Base-by-base conservation (phyloP, 768 basidiomycete genomes). In the Neoboletus brunneissimus region DNA sequence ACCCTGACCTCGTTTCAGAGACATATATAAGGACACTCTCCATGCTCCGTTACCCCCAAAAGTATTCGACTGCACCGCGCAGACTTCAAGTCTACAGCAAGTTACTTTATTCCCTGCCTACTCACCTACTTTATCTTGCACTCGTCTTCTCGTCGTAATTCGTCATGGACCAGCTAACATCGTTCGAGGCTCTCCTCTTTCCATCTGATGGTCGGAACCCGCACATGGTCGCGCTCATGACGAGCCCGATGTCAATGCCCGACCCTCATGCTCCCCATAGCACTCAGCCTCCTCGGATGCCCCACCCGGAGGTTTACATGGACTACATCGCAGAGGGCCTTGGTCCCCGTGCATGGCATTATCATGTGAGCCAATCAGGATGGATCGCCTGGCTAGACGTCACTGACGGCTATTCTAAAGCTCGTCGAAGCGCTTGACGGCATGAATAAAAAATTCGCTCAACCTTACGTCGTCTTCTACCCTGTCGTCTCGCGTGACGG, bases 241-340 rank as follows among this genome's bases (percentile, higher is more conserved):
- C 88, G 23, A 91, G 87, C 82, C 83, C 72, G 38, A 72, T 64
- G 58, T 68, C 77, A 51, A 64, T 76, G 55, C 73, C 75, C 18
- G 71, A 75, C 54, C 77, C 79, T 45, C 79, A 80, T 56, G 73
- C 72, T 15, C 71, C 77, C 12, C 79, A 79, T 52, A 76, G 76
- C 43, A 67, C 74, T 53, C 71, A 77, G 29, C 78, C 79, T 32
- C 73, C 83, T 45, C 84, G 86, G 51, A 81, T 89, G 77, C 90
- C 90, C 0, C 90, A 92, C 69, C 90, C 90, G 12, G 89, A 91
- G 70, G 81, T 89, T 41, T 83, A 88, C 67, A 92, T 92, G 89
- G 88, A 91, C 72, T 88, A 86, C 72, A 85, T 92, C 63, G 88
- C 87, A 65, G 88, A 91, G 72, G 80, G 82, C 51, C 77, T 82